Evolutionary conservation across 768 basidiomycete species (phyloP), one percentile per base, ranked within the genome.

Genomic region (Suillus clintonianus): DNA sequence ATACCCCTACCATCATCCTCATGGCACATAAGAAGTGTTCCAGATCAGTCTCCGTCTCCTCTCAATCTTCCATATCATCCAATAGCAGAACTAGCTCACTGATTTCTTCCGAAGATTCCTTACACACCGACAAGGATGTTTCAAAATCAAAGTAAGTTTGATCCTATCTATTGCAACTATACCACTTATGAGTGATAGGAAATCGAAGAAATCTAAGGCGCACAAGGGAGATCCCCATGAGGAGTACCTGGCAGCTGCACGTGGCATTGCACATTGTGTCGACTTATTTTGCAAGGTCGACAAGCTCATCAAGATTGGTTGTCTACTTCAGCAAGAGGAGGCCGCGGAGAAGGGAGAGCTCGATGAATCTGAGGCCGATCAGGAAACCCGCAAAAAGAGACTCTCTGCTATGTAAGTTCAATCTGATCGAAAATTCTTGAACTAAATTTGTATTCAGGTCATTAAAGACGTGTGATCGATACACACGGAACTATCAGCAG

Each of bases 261-360:
- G 22, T 27, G 24, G 39, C 19, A 42, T 59, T 9, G 41, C 22
- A 14, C 39, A 5, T 27, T 59, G 57, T 1, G 14, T 59, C 9
- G 39, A 59, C 30, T 42, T 59, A 5, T 43, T 37, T 37, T 59
- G 57, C 43, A 43, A 59, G 37, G 39, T 59, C 10, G 39, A 59
- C 27, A 59, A 59, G 43, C n/a, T 42, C 27, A 59, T 59, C 57
- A 59, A 59, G 57, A 22, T 59, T 43, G 57, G 17, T 2, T 19
- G 27, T 30, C 57, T 59, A 8, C 19, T 59, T 36, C 34, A 43
- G 39, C 41, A 59, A 24, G 39, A 59, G 34, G 57, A 34, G n/a
- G 57, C 39, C 10, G 24, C n/a, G 1, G 30, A 41, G 17, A 22
- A 10, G 9, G 57, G 57, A 5, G 39, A 59, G 6, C 24, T 59